These are phyloP conservation scores for Penicillium sp. DNA, from an alignment of 2,329 filamentous ascomycete genomes.

Conservation along the genomic window DNA sequence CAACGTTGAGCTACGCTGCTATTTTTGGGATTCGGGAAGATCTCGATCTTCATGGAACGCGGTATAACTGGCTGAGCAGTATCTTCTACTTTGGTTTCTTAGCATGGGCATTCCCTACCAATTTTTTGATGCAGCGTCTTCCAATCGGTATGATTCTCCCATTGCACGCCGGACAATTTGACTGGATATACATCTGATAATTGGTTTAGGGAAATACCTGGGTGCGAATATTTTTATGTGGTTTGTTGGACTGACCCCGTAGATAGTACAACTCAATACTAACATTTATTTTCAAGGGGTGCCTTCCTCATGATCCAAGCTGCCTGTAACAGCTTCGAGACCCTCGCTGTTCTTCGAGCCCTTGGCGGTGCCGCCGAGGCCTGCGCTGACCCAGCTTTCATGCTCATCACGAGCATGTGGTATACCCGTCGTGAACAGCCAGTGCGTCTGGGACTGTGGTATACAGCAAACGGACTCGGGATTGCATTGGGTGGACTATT, in stretches of 20 bases:
- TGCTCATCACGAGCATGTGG: constrained; percentile 66
- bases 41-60: constrained; percentile 53
- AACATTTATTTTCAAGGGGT: constrained; percentile 30
- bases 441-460: constrained; percentile 59
- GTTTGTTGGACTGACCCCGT: constrained; percentile 21
- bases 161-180: not conserved
- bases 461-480: constrained; percentile 57
- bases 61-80: constrained; percentile 57
- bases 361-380: constrained; percentile 58
- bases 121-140: constrained; percentile 51
- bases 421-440: constrained; percentile 63
- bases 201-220: constrained; percentile 47
- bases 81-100: constrained; percentile 59
- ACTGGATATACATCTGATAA: not conserved
- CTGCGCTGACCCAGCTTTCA: constrained; percentile 58
- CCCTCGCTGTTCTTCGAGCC: constrained; percentile 55
- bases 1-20: constrained; percentile 60
- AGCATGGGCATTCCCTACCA: constrained; percentile 54
- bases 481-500: constrained; percentile 58
- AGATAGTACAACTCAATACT: not conserved
- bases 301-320: constrained; percentile 53
- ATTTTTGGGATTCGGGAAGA: constrained; percentile 63
- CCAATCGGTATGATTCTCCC: constrained; percentile 43
- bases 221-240: constrained; percentile 59
- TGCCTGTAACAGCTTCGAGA: constrained; percentile 53